Base-by-base conservation (phyloP, 83 land plant species). In the Thuja plicata region DNA sequence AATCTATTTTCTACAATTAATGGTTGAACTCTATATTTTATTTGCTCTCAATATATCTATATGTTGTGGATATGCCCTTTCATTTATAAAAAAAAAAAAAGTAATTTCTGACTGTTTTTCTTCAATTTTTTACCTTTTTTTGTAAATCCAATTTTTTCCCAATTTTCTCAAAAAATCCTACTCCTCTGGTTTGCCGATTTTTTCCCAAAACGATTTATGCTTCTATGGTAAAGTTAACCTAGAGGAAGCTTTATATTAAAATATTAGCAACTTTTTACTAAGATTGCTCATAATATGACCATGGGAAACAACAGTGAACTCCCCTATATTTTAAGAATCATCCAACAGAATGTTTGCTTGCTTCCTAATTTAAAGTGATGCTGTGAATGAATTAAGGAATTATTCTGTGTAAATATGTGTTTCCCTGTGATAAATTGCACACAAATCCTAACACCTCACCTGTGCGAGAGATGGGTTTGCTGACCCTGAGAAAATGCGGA, bases 401-500 rank as follows among this genome's bases (percentile, higher is more conserved):
- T 19, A 50, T 32, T 19, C 40, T 50, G 38, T 50, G 16, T 54
- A 38, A 8, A 45, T 84, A 57, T 34, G n/a, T 54, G 66, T 24
- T 54, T 87, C 38, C 30, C 82, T 21, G 38, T 34, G 32, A 24
- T 46, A 41, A 37, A 27, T 48, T 48, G 41, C 89, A 81, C 54
- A 52, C 86, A 54, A 84, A 32, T 50, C 86, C 85, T 46, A 27
- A 21, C 19, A 52, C 52, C 52, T 48, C 84, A 97, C 99, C 96
- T 96, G 92, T 57, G 98, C 83, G 55, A 97, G 96, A 30, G 91
- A 88, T 21, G 92, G 92, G 85, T 97, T 97, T 9, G 99, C 97
- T 30, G 98, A 92, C 79, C 99, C 99, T 35, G 97, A 97, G 87
- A 97, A 97, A 40, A 96, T 91, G 16, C 90, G 90, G 34, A 95